Base-by-base conservation (phyloP, 2,329 filamentous ascomycete species). In the Nothopassalora personata region DNA sequence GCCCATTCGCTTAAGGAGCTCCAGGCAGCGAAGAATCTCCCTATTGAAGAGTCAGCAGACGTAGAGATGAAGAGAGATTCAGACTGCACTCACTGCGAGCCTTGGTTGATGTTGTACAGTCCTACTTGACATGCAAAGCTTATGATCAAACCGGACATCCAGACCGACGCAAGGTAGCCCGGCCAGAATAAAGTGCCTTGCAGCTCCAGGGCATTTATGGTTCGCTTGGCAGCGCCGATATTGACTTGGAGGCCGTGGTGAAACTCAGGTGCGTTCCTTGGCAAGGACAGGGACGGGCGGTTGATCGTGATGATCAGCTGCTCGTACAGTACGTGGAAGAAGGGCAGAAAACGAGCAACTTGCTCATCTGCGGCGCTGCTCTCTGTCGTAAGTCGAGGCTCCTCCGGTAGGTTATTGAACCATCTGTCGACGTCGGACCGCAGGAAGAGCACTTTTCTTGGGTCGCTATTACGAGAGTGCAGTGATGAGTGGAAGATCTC, bases 61-160 rank as follows among this genome's bases (percentile, higher is more conserved):
- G 36, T 11, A 33, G n/a, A 36, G 18, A 45, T 6, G 28, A 15
- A 18, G 2, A 33, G 2, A 7, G 27, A 7, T 4, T 43, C 10
- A 5, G 18, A 6, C 10, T n/a, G n/a, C 11, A 54, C 61, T 54
- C 46, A 64, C 61, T 64, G 61, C 30, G 64, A 66, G 48, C 64
- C 66, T 57, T 67, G 64, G 3, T 46, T 56, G 27, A 64, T 64
- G 39, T 61, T 62, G 30, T 73, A 73, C 6, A 70, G 57, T 9
- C 67, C 64, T 23, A 74, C 62, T n/a, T 70, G 65, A 36, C 66
- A 66, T 6, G 72, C 71, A 58, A 74, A 74, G 1, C 72, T 71
- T 7, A 75, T 60, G 5, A 74, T 69, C 1, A 76, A 64, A 7
- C 74, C 73, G 6, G 72, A 69, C 71, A 75, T 76, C 74, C 74